Conservation (phyloP, 306 rosid species). For the Cicer judaicum region DNA sequence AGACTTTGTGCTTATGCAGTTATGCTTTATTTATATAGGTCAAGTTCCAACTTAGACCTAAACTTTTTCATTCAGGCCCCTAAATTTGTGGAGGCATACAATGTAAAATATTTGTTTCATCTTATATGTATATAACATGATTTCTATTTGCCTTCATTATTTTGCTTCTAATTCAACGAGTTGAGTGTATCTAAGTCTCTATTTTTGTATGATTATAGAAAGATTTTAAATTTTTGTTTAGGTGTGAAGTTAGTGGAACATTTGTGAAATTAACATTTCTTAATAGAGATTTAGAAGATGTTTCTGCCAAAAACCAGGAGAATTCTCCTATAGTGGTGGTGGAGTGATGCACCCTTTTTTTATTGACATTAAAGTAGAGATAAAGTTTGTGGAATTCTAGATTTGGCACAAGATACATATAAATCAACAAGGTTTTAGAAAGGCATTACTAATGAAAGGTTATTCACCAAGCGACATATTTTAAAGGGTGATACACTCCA, state of each 20-base stretch:
- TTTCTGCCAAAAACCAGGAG: too few species aligned
- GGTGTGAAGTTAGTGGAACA: background rate
- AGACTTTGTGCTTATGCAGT: background rate
- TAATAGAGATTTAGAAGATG: too few species aligned
- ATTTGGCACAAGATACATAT: background rate
- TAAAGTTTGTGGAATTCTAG: background rate
- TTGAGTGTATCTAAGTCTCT: background rate
- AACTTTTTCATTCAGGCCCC: background rate
- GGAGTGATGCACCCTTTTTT: background rate
- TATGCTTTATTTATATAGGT: background rate
- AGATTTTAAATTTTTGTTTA: background rate
- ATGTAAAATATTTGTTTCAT: background rate
- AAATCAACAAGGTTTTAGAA: background rate
- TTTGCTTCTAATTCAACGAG: background rate
- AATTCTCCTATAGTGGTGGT: too few species aligned
- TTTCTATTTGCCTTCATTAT: background rate
- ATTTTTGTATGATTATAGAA: background rate
- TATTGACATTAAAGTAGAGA: background rate
- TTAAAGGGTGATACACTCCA: background rate
- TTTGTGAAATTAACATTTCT: too few species aligned
- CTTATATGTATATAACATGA: background rate
- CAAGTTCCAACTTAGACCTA: constrained; percentile 9
- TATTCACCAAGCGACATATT: background rate
- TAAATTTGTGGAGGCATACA: background rate
- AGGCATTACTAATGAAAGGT: background rate